Percentiles rank a stretch among this genome's conserved stretches.
phyloP scores from a whole-genome alignment of 805 yeast genomes.

The Suhomyces sp. region DNA sequence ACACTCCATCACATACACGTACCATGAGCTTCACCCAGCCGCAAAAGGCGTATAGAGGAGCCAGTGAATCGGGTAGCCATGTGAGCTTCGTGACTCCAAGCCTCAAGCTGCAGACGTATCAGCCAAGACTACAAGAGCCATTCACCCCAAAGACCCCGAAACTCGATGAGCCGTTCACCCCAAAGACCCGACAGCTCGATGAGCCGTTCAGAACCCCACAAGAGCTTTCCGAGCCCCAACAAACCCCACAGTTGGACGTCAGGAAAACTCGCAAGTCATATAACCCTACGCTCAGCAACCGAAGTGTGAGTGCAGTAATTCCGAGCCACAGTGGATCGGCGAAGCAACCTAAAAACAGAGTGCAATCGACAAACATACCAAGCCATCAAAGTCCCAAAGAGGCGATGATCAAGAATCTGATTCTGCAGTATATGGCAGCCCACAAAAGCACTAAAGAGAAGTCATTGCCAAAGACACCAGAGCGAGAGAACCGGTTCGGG shows the following conservation, averaged over 20 bases:
- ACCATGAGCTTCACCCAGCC: neutral
- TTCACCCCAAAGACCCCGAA: neutral
- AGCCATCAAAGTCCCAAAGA: neutral
- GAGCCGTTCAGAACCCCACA: neutral
- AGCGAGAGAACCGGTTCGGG: constrained; percentile 6
- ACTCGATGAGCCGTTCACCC: neutral
- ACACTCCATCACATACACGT: neutral
- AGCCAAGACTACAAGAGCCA: neutral
- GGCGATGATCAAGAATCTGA: neutral
- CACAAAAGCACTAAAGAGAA: neutral
- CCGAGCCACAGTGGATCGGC: neutral
- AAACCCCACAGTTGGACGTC: neutral
- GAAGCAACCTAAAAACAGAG: neutral
- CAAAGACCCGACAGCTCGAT: too few species aligned
- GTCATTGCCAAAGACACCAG: constrained; percentile 2
- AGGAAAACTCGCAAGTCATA: neutral
- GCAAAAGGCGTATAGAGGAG: neutral
- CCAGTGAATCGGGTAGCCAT: neutral
- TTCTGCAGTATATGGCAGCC: neutral
- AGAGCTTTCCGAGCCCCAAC: neutral
- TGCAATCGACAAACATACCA: neutral
- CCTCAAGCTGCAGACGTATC: neutral
- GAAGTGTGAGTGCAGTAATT: neutral
- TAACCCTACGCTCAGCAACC: neutral
- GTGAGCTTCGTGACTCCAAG: neutral